A percentile compares a stretch with the other conserved stretches of the same genome.
Evolutionary conservation across 495 filamentous ascomycete species (phyloP).

Genomic region (Articulospora tetracladia): DNA sequence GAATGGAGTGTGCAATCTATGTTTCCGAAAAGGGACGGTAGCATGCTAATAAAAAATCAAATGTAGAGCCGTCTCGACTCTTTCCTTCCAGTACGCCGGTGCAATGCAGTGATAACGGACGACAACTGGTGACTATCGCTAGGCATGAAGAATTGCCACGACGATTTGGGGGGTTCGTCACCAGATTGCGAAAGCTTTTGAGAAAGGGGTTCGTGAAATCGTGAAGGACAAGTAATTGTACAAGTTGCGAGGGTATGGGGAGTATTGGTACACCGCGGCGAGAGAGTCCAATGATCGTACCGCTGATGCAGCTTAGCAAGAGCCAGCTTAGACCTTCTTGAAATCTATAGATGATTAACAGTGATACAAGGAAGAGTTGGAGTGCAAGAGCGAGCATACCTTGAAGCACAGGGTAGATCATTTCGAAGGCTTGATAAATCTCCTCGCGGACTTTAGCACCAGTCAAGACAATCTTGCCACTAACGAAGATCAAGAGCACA

Average conservation of each 20-base stretch:
- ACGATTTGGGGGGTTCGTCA: constrained; percentile 23
- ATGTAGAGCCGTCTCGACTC: constrained; percentile 26
- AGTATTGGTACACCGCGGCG: constrained; percentile 33
- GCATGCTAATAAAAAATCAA: constrained; percentile 28
- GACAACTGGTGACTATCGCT: constrained; percentile 19
- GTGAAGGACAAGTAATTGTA: constrained; percentile 54
- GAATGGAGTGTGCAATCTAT: constrained; percentile 29
- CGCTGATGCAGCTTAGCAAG: constrained; percentile 38
- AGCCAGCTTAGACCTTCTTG: constrained; percentile 31
- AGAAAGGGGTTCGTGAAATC: constrained; percentile 43
- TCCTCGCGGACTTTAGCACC: constrained; percentile 98
- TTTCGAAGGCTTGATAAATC: constrained; percentile 97
- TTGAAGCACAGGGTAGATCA: constrained; percentile 97
- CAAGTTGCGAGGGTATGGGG: constrained; percentile 36
- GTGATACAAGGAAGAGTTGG: neutral
- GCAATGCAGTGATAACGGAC: constrained; percentile 45
- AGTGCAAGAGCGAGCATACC: constrained; percentile 48
- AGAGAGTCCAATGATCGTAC: constrained; percentile 21
- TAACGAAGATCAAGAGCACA: constrained; percentile 97
- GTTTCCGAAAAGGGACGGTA: constrained; percentile 22
- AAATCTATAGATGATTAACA: constrained; percentile 52
- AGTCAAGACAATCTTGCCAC: constrained; percentile 96
- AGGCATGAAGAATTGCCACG: constrained; percentile 16
- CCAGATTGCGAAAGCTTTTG: constrained; percentile 18
- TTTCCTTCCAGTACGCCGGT: constrained; percentile 43